Evolutionary conservation across 495 filamentous ascomycete genomes (phyloP), one percentile per base, ranked within the genome.

Genomic region (Venustampulla echinocandica): DNA sequence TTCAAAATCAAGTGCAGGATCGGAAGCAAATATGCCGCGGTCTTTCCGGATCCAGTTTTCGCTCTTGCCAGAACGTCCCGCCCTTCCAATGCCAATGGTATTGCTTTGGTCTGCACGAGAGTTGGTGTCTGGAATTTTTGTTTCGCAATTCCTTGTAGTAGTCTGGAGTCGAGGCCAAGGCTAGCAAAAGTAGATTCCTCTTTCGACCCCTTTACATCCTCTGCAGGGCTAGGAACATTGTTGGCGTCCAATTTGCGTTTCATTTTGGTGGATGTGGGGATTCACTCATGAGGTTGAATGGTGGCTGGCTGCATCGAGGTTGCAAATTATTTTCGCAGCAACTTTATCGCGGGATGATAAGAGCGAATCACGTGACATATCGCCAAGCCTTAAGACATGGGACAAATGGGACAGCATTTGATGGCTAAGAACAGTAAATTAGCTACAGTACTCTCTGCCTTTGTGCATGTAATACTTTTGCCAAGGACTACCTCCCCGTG

Each of bases 31-130:
- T 98, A 98, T 42, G 92, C 92, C n/a, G 86, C 85, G 4, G 92
- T 98, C 68, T 98, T 98, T 37, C 92, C 90, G 15, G 88, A 92
- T 21, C 90, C 90, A 15, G 90, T 96, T 64, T 88, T 92, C 33
- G 90, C 84, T 53, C 86, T 85, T 42, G 87, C 87, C 35, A 97
- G 66, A 46, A 98, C 82, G 73, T 96, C 90, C 58, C 84, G 84
- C 14, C 92, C 92, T 47, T 87, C 80, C n/a, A 96, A 69, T 21
- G 87, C 86, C 35, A 96, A 65, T 5, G 92, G 93, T 55, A 98
- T 95, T 4, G 84, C 86, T 62, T 82, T 82, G 11, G 79, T 71
- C 64, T 98, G 92, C 2, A 96, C 84, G 11, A 76, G 74, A 9
- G 93, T 96, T 5, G 92, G 92, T 51, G 79, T 79, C 46, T 80